Percentiles rank a stretch among this genome's conserved stretches.
Evolutionary conservation across 768 basidiomycete genomes (phyloP).

Genomic region (Boletus subcaerulescens): DNA sequence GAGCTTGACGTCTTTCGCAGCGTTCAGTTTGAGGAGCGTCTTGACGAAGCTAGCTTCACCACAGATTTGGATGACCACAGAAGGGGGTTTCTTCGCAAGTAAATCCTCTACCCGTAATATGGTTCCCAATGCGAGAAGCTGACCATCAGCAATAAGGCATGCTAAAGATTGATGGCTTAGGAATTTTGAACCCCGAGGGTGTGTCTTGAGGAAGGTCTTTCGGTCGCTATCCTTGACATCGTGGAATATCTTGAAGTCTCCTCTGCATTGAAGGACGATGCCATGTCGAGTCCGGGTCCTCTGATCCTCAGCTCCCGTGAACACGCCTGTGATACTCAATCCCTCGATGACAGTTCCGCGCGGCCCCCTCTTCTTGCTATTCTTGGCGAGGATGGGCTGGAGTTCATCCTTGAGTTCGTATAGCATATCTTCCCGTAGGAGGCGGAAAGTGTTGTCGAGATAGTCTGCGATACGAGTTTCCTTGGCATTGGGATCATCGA

Average conservation of each 20-base stretch:
- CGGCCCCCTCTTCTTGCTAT: constrained; percentile 33
- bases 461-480: constrained; percentile 43
- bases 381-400: constrained; percentile 37
- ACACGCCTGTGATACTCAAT: constrained; percentile 36
- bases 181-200: constrained; percentile 34
- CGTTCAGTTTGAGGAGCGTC: constrained; percentile 40
- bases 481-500: constrained; percentile 43
- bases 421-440: constrained; percentile 63
- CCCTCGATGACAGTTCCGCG: constrained; percentile 40
- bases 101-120: constrained; percentile 54
- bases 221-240: constrained; percentile 36
- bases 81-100: constrained; percentile 45
- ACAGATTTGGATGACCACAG: constrained; percentile 53
- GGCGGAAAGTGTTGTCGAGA: constrained; percentile 65
- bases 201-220: constrained; percentile 36
- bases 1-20: constrained; percentile 38
- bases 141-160: constrained; percentile 47
- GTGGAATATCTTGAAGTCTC: constrained; percentile 39
- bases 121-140: constrained; percentile 51
- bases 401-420: constrained; percentile 57
- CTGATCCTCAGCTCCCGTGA: constrained; percentile 28
- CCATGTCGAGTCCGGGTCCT: constrained; percentile 40
- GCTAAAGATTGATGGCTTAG: constrained; percentile 54
- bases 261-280: constrained; percentile 35
- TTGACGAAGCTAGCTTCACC: constrained; percentile 38